phyloP scores from a whole-genome alignment of 2,329 filamentous ascomycete species.

The Aureobasidium pullulans region DNA sequence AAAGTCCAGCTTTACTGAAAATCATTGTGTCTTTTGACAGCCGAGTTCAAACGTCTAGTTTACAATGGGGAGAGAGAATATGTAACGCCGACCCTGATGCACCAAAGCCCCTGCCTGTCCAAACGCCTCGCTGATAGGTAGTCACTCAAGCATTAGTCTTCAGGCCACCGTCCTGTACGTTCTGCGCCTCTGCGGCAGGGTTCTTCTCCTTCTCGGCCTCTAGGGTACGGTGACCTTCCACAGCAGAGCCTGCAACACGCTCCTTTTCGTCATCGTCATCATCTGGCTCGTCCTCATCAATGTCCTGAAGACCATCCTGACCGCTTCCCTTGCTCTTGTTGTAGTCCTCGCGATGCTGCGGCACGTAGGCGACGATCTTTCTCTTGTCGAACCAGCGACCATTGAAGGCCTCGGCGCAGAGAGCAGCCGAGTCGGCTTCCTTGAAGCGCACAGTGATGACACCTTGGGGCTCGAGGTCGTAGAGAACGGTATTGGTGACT shows the following conservation, averaged over 20 bases:
- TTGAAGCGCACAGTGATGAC: slow-evolving; percentile 79
- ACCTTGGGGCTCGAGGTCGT: slow-evolving; percentile 77
- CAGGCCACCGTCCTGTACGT: slow-evolving; percentile 2
- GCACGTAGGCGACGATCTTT: slow-evolving; percentile 53
- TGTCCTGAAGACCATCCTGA: slow-evolving; percentile 39
- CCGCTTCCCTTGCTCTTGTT: slow-evolving; percentile 50
- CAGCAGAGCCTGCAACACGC: slow-evolving; percentile 17
- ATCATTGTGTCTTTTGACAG: too few species aligned
- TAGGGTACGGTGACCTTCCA: slow-evolving; percentile 5
- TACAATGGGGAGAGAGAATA: too few species aligned
- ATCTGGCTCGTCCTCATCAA: slow-evolving; percentile 22
- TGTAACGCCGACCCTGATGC: neutral
- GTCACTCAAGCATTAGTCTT: neutral
- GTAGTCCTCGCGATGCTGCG: slow-evolving; percentile 60
- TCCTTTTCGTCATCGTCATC: slow-evolving; percentile 36
- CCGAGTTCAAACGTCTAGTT: too few species aligned
- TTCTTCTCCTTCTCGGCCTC: neutral
- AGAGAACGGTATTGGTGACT: slow-evolving; percentile 86
- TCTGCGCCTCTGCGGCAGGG: neutral
- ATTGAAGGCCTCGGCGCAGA: slow-evolving; percentile 64
- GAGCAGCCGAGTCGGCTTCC: slow-evolving; percentile 60
- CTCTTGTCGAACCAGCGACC: slow-evolving; percentile 72
- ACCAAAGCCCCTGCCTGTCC: neutral
- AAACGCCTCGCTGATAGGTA: slow-evolving; percentile 1
- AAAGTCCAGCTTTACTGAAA: too few species aligned